Conservation (phyloP, 1,284 basidiomycete genomes). For the Bjerkandera adusta region DNA sequence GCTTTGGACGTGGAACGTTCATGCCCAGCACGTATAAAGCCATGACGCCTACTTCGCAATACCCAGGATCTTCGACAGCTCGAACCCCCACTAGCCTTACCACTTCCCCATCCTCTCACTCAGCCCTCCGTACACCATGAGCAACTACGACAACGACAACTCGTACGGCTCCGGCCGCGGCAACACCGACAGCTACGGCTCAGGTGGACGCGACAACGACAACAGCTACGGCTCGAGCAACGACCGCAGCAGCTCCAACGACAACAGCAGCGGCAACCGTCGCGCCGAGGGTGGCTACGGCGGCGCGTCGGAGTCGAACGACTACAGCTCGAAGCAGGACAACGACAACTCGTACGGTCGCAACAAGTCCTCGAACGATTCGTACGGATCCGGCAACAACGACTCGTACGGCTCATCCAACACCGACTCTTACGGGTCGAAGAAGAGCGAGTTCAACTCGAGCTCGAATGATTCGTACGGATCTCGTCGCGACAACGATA, state of each 20-base stretch:
- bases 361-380: not conserved
- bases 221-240: slow-evolving; percentile 3
- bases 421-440: slow-evolving; percentile 10
- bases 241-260: slow-evolving; percentile 7
- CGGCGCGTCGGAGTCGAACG: not conserved
- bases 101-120: no score
- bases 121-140: slow-evolving; percentile 6
- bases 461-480: slow-evolving; percentile 12
- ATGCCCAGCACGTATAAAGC: no score
- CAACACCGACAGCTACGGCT: slow-evolving; percentile 9
- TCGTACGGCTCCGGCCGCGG: slow-evolving; percentile 2
- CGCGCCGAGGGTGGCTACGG: slow-evolving; percentile 6
- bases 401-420: slow-evolving; percentile 9
- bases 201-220: slow-evolving; percentile 9
- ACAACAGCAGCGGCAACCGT: slow-evolving; percentile 5
- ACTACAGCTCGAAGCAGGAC: slow-evolving; percentile 4
- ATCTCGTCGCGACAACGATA: slow-evolving; percentile 7
- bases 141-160: slow-evolving; percentile 12
- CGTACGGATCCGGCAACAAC: slow-evolving; percentile 10
- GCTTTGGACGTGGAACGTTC: no score
- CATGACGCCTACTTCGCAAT: no score
- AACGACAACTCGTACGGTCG: slow-evolving; percentile 1
- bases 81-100: no score
- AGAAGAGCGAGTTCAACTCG: slow-evolving; percentile 9
- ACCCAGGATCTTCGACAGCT: no score